Evolutionary conservation across 257 asterid genomes (phyloP).

Genomic region (Jacaranda mimosifolia): DNA sequence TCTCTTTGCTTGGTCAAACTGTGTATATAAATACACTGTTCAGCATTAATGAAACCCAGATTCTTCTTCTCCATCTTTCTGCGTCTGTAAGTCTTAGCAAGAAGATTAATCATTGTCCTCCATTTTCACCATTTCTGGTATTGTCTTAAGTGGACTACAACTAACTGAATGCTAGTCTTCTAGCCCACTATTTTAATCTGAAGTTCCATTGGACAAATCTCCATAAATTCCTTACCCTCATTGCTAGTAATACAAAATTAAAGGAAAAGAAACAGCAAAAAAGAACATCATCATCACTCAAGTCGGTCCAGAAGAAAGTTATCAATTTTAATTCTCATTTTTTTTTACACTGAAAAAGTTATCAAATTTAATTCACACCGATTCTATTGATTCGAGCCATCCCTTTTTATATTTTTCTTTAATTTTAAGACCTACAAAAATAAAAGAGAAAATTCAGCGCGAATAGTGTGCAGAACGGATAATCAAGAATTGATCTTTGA

Average conservation of each 20-base stretch:
- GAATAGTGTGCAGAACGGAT: not conserved
- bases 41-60: no score
- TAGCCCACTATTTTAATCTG: slow-evolving; percentile 18
- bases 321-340: not conserved
- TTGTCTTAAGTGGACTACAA: not conserved
- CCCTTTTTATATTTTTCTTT: not conserved
- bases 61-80: no score
- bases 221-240: not conserved
- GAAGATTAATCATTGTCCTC: not conserved
- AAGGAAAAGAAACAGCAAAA: not conserved
- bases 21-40: no score
- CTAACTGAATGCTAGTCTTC: not conserved
- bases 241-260: not conserved
- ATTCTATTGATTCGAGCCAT: not conserved
- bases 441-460: not conserved
- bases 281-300: not conserved
- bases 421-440: no score
- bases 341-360: not conserved
- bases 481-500: not conserved
- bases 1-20: no score
- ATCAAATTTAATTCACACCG: slow-evolving; percentile 1
- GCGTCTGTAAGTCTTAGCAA: no score
- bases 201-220: slow-evolving; percentile 6
- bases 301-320: not conserved
- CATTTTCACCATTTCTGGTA: not conserved